A percentile compares a stretch with the other conserved stretches of the same genome.
phyloP scores from a whole-genome alignment of 495 filamentous ascomycete species.

The Aspergillus sparsus region DNA sequence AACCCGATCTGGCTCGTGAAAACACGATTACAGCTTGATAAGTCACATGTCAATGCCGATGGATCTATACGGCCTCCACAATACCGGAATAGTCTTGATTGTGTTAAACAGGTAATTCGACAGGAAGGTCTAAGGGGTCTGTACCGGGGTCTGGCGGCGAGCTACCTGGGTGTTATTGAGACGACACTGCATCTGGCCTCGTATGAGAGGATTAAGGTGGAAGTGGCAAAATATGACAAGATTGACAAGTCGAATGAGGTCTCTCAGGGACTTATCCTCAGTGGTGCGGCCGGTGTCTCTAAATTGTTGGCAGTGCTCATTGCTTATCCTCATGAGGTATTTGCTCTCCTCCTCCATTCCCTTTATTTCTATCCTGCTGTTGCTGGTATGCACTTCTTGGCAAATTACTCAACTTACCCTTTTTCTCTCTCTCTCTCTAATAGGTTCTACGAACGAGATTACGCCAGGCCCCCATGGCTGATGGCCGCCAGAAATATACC shows the following conservation, averaged over 20 bases:
- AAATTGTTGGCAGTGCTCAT: conserved; percentile 78
- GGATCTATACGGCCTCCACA: conserved; percentile 31
- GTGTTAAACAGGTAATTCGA: conserved; percentile 71
- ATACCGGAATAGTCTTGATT: conserved; percentile 83
- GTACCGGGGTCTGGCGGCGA: conserved; percentile 84
- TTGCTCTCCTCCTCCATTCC: background rate
- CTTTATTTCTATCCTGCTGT: background rate
- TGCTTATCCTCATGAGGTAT: conserved; percentile 89
- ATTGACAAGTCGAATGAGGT: conserved; percentile 33
- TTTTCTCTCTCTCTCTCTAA: conserved; percentile 49
- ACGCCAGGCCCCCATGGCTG: conserved; percentile 73
- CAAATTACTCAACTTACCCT: conserved; percentile 13
- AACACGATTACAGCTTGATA: conserved; percentile 85
- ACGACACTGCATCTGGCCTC: conserved; percentile 84
- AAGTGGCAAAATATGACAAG: conserved; percentile 48
- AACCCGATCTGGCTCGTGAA: conserved; percentile 95
- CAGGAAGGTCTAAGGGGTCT: conserved; percentile 76
- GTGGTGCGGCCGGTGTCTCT: conserved; percentile 75
- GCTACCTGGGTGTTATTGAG: conserved; percentile 83
- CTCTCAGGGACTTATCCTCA: conserved; percentile 43
- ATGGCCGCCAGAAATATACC: conserved; percentile 76
- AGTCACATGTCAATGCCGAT: conserved; percentile 54
- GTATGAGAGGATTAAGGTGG: conserved; percentile 80
- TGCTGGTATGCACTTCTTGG: background rate
- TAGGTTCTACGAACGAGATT: conserved; percentile 49